phyloP scores from a whole-genome alignment of 768 basidiomycete species.

The Omphalotus guepiniiformis region DNA sequence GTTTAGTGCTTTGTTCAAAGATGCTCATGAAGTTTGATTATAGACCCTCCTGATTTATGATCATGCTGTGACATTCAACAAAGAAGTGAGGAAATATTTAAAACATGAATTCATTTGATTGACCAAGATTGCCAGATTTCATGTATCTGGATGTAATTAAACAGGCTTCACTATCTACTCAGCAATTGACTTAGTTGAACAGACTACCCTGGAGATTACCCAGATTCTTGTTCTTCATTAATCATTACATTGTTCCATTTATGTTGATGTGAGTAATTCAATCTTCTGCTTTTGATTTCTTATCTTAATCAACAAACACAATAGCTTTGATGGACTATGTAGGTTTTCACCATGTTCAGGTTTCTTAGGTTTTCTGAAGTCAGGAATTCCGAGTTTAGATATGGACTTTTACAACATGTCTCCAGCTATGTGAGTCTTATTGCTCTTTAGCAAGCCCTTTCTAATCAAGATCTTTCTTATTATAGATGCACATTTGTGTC shows the following conservation, averaged over 20 bases:
- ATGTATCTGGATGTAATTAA: slow-evolving; percentile 21
- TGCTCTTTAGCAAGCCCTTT: background rate
- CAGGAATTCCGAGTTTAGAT: slow-evolving; percentile 4
- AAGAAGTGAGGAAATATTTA: slow-evolving; percentile 16
- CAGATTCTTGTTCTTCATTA: slow-evolving; percentile 24
- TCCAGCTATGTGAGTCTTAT: slow-evolving; percentile 4
- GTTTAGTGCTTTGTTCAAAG: background rate
- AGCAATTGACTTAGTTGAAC: background rate
- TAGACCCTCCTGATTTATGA: slow-evolving; percentile 23
- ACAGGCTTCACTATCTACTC: background rate
- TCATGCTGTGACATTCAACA: slow-evolving; percentile 20
- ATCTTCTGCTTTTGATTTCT: background rate
- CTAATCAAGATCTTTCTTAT: background rate
- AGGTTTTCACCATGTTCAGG: slow-evolving; percentile 5
- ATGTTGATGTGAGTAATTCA: slow-evolving; percentile 22
- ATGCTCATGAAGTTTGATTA: background rate
- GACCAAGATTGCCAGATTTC: slow-evolving; percentile 10
- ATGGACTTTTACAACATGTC: slow-evolving; percentile 6
- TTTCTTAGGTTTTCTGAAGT: background rate
- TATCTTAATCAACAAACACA: background rate
- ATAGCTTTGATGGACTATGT: slow-evolving; percentile 21
- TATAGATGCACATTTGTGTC: slow-evolving; percentile 17
- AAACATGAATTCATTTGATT: background rate
- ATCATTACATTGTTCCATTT: slow-evolving; percentile 23
- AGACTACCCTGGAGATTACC: slow-evolving; percentile 25